Percentiles rank a stretch among this genome's conserved stretches.
Evolutionary conservation across 352 stramenopile species (phyloP).

Genomic region (Aphanomyces invadans): DNA sequence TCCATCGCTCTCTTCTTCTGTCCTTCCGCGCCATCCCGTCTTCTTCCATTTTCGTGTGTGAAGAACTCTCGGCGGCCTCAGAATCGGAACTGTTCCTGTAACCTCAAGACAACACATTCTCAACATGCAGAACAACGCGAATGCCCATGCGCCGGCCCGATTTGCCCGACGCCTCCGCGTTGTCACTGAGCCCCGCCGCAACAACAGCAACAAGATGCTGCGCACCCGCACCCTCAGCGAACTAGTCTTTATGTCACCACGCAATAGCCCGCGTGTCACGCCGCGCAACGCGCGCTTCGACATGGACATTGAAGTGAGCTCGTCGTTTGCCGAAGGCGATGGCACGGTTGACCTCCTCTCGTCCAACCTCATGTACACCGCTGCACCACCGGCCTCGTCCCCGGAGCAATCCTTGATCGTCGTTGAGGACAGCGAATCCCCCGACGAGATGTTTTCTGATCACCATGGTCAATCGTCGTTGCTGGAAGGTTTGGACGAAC

Average conservation of each 20-base stretch:
- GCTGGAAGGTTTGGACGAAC: constrained; percentile 17
- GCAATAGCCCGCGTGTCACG: constrained; percentile 46
- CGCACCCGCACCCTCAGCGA: constrained; percentile 66
- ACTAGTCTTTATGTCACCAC: constrained; percentile 64
- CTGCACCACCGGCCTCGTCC: neutral
- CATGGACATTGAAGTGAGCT: constrained; percentile 79
- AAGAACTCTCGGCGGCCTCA: neutral
- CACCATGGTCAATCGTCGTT: constrained; percentile 24
- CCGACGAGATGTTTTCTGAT: constrained; percentile 28
- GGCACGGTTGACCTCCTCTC: constrained; percentile 52
- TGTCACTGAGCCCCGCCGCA: constrained; percentile 75
- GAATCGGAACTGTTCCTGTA: neutral
- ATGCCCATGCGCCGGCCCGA: constrained; percentile 8
- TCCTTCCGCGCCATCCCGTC: constrained; percentile 4
- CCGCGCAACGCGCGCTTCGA: constrained; percentile 61
- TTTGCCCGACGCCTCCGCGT: constrained; percentile 62
- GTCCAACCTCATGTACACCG: neutral
- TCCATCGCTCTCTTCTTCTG: constrained; percentile 20
- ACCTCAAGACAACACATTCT: neutral
- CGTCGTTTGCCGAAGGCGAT: constrained; percentile 60
- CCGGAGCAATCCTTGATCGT: constrained; percentile 27
- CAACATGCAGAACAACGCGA: neutral
- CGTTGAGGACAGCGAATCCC: constrained; percentile 31
- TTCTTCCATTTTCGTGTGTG: constrained; percentile 22
- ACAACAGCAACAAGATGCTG: constrained; percentile 84